These are phyloP conservation scores for Dryadomyces quercivorus DNA, from an alignment of 2,329 filamentous ascomycete genomes.

Conservation along the genomic window DNA sequence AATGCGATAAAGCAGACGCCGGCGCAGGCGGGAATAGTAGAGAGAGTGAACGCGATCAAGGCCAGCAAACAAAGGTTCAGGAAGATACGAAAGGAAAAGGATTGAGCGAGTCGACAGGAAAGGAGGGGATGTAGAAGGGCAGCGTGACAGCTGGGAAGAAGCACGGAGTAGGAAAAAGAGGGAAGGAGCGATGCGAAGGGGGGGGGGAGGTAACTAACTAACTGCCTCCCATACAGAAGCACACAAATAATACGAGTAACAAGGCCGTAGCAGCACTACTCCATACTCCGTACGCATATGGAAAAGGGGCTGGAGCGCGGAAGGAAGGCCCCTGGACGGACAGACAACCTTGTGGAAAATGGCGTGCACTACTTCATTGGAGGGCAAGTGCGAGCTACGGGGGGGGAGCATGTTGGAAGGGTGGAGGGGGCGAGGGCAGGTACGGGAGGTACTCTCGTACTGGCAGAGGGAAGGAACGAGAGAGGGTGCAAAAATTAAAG, in stretches of 20 bases:
- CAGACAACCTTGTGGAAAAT: constrained; percentile 1
- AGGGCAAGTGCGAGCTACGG: not conserved
- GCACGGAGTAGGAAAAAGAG: not conserved
- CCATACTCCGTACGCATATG: no score
- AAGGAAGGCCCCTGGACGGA: not conserved
- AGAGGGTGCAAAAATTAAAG: not conserved
- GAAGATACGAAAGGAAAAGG: not conserved
- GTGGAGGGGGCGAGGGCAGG: no score
- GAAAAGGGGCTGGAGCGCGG: not conserved
- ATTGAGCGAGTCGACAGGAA: not conserved
- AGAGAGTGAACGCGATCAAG: not conserved
- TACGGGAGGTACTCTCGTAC: not conserved
- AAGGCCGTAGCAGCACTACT: no score
- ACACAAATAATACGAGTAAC: not conserved
- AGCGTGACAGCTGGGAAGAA: constrained; percentile 2
- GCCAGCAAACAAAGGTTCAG: not conserved
- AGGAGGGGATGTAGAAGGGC: constrained; percentile 4
- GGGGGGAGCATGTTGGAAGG: not conserved
- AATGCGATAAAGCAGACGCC: not conserved
- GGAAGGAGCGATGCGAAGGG: not conserved
- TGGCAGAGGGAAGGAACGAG: not conserved
- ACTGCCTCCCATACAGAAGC: not conserved
- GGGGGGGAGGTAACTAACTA: not conserved
- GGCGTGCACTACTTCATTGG: not conserved
- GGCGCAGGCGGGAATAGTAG: not conserved